Base-by-base conservation (phyloP, 176 grass and related monocot genomes). In the Juncus inflexus region DNA sequence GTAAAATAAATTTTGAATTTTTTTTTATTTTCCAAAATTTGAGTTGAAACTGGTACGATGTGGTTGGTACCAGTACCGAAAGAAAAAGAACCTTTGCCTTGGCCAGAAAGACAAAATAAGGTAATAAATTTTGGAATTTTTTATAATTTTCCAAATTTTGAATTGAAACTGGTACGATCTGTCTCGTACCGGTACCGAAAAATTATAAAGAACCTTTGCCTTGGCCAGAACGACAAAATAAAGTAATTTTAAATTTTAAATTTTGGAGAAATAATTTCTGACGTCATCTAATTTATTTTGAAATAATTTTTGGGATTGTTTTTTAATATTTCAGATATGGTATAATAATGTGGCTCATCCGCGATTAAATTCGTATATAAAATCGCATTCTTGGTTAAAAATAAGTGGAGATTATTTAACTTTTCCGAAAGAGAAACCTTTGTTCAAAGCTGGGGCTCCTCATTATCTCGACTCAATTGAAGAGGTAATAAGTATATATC, bases 381-480 rank as follows among this genome's bases (percentile, higher is more conserved):
- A 91, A 75, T 79, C 71, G 49, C 77, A 89, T 37, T 86, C 39
- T 63, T 91, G 92, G 92, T 61, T 97, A 65, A 97, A 89, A 52
- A 64, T 78, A 49, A 79, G 76, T 0, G 67, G 75, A 3, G 85
- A 86, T 4, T 79, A 89, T 79, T 72, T 97, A 76, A 51, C 56
- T 42, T 91, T 97, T 72, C 77, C 82, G 28, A 65, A 58, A 5
- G 75, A 84, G 16, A 72, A 89, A 78, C 87, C 82, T 4, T 87
- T 89, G 53, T 86, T 91, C 75, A 97, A 89, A 77, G 92, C 84
- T 40, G 83, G 87, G 0, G 77, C 85, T 52, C 78, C 14, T 11
- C 84, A 91, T 52, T 97, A 97, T 79, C 14, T 97, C 14, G 75
- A 88, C 40, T 65, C 80, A 61, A 89, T 97, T 72, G 85, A 86